Base-by-base conservation (phyloP, 441 rosid species). In the Jatropha multifida region DNA sequence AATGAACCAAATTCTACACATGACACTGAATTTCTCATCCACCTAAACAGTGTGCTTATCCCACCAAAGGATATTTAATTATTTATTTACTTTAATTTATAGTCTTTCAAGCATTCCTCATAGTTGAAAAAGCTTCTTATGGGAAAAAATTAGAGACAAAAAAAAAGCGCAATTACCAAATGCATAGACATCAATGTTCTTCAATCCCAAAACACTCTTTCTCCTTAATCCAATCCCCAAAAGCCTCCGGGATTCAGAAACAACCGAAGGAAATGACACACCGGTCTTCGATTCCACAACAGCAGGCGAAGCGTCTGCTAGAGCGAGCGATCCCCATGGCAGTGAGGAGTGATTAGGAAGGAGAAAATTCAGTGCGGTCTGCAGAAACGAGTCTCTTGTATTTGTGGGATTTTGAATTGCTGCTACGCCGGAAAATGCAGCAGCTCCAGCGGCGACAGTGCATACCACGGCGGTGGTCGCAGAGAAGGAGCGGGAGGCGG, bases 171-270 rank as follows among this genome's bases (percentile, higher is more conserved):
- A 4, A 69, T 49, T 88, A 94, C 97, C 97, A 69, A 88, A 94
- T 58, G 97, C 97, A 72, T 90, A 92, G 81, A 89, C 91, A 79
- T 94, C 93, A 74, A 92, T 91, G 90, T 89, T 91, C 90, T 91
- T 94, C 83, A 92, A 78, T 6, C 98, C 98, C 73, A 93, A 69
- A 20, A 93, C 37, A 72, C 84, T 81, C 88, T 91, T 94, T 79
- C 76, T 91, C 87, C 99, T 85, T 85, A 91, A 76, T 64, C 99
- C 99, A 41, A 88, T 83, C 17, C 99, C 97, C 74, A 94, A 86
- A 60, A 94, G 92, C 68, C 77, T 80, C 81, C 79, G 83, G 62
- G 90, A 85, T 72, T 81, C 90, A 23, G 77, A 87, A 48, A 93
- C 52, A 66, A 85, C 82, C 7, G 92, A 77, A 59, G 97, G 94